Conservation (phyloP, 2,329 filamentous ascomycete genomes). For the Graphiopsis chlorocephala region DNA sequence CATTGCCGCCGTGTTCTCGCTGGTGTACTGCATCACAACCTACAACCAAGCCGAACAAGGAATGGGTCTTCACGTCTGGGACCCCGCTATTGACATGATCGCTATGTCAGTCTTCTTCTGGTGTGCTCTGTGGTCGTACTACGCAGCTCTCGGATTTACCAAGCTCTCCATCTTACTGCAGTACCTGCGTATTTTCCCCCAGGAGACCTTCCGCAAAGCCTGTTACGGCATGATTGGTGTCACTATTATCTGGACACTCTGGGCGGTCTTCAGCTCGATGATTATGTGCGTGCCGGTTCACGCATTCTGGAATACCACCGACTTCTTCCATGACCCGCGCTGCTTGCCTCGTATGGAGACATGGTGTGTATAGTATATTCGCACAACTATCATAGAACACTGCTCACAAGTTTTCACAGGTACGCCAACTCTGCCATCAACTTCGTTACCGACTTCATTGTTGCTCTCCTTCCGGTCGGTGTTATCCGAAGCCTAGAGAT, state of each 20-base stretch:
- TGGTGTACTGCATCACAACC: constrained; percentile 9
- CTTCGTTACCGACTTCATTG: constrained; percentile 12
- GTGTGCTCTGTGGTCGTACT: constrained; percentile 40
- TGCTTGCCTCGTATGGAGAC: constrained; percentile 14
- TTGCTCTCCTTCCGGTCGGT: constrained; percentile 32
- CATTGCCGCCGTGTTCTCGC: not conserved
- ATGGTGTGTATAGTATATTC: not conserved
- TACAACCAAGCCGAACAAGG: constrained; percentile 3
- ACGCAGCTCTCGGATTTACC: constrained; percentile 37
- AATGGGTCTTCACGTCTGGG: constrained; percentile 13
- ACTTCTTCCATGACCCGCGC: constrained; percentile 10
- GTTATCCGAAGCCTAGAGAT: constrained; percentile 35
- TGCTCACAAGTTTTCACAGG: not conserved
- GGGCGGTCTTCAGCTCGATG: constrained; percentile 16
- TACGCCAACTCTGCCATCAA: constrained; percentile 17
- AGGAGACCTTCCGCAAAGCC: constrained; percentile 34
- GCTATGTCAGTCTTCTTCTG: constrained; percentile 15
- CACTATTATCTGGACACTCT: constrained; percentile 13
- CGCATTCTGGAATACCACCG: constrained; percentile 15
- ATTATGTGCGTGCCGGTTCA: constrained; percentile 16
- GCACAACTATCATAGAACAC: not conserved
- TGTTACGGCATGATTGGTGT: constrained; percentile 15
- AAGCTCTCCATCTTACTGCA: constrained; percentile 49
- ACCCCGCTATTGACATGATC: not conserved
- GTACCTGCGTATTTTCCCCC: constrained; percentile 48